Percentiles rank a stretch among this genome's conserved stretches.
Evolutionary conservation across 2,329 filamentous ascomycete species (phyloP).

Genomic region (Podosphaera xanthii): DNA sequence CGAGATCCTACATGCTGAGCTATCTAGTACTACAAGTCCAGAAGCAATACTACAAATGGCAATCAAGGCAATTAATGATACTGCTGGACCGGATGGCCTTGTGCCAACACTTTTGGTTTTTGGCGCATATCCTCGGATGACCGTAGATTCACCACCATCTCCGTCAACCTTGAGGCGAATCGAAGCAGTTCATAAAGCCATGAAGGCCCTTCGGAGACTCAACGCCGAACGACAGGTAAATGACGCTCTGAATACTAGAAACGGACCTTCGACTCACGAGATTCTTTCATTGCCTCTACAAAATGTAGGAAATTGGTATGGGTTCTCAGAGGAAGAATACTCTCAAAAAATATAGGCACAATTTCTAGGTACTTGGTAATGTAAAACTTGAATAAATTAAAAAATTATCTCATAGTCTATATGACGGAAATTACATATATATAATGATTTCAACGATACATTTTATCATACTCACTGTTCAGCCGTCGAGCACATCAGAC

Average conservation of each 20-base stretch:
- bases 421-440: too few species aligned
- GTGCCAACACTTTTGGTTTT: too few species aligned
- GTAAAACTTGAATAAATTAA: too few species aligned
- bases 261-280: background rate
- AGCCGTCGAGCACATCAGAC: too few species aligned
- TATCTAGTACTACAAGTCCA: background rate
- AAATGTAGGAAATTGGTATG: too few species aligned
- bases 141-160: background rate
- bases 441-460: too few species aligned
- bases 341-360: too few species aligned
- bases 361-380: too few species aligned
- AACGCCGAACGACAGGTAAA: background rate
- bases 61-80: background rate
- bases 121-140: background rate
- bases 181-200: slow-evolving; percentile 2
- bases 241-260: slow-evolving; percentile 1
- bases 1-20: background rate
- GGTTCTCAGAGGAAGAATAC: too few species aligned
- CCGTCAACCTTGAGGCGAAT: background rate
- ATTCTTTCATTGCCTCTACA: slow-evolving; percentile 1
- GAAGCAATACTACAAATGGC: background rate
- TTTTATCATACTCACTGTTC: too few species aligned
- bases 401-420: too few species aligned
- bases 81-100: background rate
- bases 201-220: slow-evolving; percentile 2